Conservation (phyloP, 163 green algal genomes). For the Prototheca stagnorum region DNA sequence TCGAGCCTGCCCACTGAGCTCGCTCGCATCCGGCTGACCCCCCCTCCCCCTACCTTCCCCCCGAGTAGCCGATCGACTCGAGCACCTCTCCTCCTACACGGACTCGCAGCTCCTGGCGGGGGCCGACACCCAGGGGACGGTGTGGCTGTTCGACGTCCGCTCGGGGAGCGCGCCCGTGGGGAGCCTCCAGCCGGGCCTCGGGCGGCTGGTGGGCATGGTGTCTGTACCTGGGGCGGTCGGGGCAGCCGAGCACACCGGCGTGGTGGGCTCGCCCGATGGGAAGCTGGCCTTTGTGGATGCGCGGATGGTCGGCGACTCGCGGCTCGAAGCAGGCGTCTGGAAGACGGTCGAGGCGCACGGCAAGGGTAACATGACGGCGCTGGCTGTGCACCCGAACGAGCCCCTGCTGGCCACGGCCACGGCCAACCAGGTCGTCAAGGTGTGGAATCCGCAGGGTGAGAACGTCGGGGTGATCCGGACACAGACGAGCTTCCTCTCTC, state of each 20-base stretch:
- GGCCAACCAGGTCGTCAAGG: slow-evolving; percentile 32
- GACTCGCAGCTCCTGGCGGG: slow-evolving; percentile 49
- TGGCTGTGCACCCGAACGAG: slow-evolving; percentile 57
- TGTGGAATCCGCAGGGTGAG: slow-evolving; percentile 36
- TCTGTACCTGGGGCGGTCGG: slow-evolving; percentile 37
- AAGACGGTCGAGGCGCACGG: slow-evolving; percentile 44
- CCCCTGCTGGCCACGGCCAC: slow-evolving; percentile 69
- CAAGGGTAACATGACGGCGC: slow-evolving; percentile 45
- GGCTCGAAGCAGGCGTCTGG: slow-evolving; percentile 11
- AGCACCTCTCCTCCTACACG: no score
- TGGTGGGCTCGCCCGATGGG: slow-evolving; percentile 27
- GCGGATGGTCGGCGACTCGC: neutral
- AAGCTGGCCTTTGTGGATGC: slow-evolving; percentile 50
- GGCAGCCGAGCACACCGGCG: slow-evolving; percentile 17
- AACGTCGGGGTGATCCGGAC: slow-evolving; percentile 52
- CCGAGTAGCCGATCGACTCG: no score
- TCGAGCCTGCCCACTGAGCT: no score
- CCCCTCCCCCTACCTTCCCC: no score
- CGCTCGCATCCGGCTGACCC: no score
- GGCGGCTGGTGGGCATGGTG: slow-evolving; percentile 28
- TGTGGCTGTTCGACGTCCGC: slow-evolving; percentile 62
- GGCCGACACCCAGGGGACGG: slow-evolving; percentile 28
- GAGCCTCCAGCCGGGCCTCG: slow-evolving; percentile 16
- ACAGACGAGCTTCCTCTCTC: slow-evolving; percentile 41
- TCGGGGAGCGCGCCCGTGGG: slow-evolving; percentile 13